These are phyloP conservation scores for Fonsecaea pugnacius DNA, from an alignment of 2,329 filamentous ascomycete species.

Conservation along the genomic window DNA sequence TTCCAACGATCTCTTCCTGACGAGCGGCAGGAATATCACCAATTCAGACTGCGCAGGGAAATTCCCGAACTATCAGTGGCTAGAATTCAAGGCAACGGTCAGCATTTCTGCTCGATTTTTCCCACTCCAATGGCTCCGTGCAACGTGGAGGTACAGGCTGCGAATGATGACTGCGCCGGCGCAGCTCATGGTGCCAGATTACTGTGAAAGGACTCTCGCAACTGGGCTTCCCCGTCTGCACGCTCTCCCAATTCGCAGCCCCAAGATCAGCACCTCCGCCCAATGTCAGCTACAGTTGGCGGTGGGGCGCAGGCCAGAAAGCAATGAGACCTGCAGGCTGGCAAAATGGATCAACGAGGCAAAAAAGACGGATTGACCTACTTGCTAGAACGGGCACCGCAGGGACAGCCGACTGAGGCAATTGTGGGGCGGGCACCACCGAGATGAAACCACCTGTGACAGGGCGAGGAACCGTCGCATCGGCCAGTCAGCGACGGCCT, in stretches of 20 bases:
- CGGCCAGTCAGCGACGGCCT: conserved; percentile 28
- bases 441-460: conserved; percentile 34
- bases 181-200: conserved; percentile 25
- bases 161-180: conserved; percentile 27
- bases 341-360: conserved; percentile 17
- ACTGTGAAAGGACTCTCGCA: conserved; percentile 18
- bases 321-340: conserved; percentile 14
- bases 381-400: conserved; percentile 6
- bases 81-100: conserved; percentile 19
- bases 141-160: conserved; percentile 30
- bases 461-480: conserved; percentile 11
- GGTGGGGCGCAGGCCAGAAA: conserved; percentile 24
- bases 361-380: conserved; percentile 19
- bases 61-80: background rate
- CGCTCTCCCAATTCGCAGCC: conserved; percentile 31
- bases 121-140: conserved; percentile 33
- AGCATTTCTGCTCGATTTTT: conserved; percentile 19
- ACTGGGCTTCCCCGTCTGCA: conserved; percentile 32
- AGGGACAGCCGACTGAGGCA: conserved; percentile 21
- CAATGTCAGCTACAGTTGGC: conserved; percentile 26
- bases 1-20: conserved; percentile 11
- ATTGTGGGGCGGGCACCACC: conserved; percentile 21
- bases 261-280: conserved; percentile 33
- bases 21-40: conserved; percentile 5
- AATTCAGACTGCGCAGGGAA: conserved; percentile 17